Base-by-base conservation (phyloP, 805 yeast species). In the Lipomyces mesembrius region DNA sequence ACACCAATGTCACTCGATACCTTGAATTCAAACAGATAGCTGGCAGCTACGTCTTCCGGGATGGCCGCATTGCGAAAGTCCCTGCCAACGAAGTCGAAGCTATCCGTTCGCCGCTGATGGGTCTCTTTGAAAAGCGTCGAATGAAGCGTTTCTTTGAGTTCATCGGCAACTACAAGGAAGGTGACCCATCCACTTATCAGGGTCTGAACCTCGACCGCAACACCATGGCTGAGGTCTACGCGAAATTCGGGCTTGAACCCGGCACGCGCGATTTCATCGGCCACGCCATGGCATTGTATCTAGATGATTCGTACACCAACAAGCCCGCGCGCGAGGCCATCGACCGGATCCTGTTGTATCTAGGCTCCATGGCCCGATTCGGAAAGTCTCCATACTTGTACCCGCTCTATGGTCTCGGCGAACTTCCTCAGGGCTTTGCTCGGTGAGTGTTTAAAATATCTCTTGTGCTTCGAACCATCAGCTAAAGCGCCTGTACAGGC, bases 371-470 rank as follows among this genome's bases (percentile, higher is more conserved):
- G 68, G 95, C 97, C 35, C 87, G 95, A 74, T 95, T 90, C 79
- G 98, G 99, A 66, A 93, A 93, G 79, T 91, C 97, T 7, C 99
- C 99, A 12, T 95, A 95, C 78, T 85, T 95, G 69, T 95, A 95
- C 77, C 99, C 99, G 59, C 82, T 94, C 75, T 95, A 95, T 76
- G 99, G 99, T 7, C 84, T 95, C 66, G 99, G 99, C 61, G 99
- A 95, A 79, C 83, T 95, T 67, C 99, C 99, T n/a, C 99, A 95
- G 81, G 99, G 98, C 8, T 95, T 95, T 82, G 98, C 98, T 11
- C 86, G 99, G 55, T 62, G 14, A 22, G 22, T 34, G 20, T 11
- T 25, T 8, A 29, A 8, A 8, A 7, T 53, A 22, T 17, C 8
- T 43, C 12, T 43, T 17, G 17, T 34, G 8, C 22, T n/a, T 32